These are phyloP conservation scores for Lasiosphaeris hirsuta DNA, from an alignment of 495 filamentous ascomycete species.

Conservation along the genomic window DNA sequence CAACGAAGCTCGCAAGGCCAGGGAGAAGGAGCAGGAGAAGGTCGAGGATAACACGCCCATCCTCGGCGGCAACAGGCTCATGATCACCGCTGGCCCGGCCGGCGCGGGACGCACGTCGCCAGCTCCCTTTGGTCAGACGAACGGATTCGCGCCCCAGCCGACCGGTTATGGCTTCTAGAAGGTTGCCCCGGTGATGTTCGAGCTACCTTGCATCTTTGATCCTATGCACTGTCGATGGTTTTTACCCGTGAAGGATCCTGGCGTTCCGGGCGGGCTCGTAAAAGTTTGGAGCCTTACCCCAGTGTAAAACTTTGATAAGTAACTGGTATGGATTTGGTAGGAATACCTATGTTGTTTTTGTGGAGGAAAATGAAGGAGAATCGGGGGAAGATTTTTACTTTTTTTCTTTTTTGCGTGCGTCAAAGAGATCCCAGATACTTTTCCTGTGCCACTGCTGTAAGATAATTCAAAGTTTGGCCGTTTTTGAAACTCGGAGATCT, in stretches of 20 bases:
- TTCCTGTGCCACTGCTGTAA: slow-evolving; percentile 16
- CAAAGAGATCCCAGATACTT: slow-evolving; percentile 1
- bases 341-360: background rate
- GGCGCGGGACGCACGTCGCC: slow-evolving; percentile 49
- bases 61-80: slow-evolving; percentile 83
- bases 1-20: slow-evolving; percentile 93
- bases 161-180: slow-evolving; percentile 62
- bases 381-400: background rate
- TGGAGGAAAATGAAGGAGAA: background rate
- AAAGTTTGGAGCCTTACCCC: slow-evolving; percentile 9
- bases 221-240: slow-evolving; percentile 17
- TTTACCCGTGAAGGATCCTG: slow-evolving; percentile 16
- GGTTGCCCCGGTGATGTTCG: slow-evolving; percentile 22
- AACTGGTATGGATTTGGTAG: background rate
- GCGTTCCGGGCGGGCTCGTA: slow-evolving; percentile 7
- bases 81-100: slow-evolving; percentile 91
- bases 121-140: slow-evolving; percentile 66
- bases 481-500: background rate
- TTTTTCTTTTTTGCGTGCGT: background rate
- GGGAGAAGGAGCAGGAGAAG: slow-evolving; percentile 80
- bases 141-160: slow-evolving; percentile 76
- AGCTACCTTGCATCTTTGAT: slow-evolving; percentile 25
- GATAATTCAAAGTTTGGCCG: slow-evolving; percentile 12
- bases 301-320: background rate
- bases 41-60: slow-evolving; percentile 93